These are phyloP conservation scores for Pleurotus salmoneostramineus DNA, from an alignment of 768 basidiomycete species.

Conservation along the genomic window DNA sequence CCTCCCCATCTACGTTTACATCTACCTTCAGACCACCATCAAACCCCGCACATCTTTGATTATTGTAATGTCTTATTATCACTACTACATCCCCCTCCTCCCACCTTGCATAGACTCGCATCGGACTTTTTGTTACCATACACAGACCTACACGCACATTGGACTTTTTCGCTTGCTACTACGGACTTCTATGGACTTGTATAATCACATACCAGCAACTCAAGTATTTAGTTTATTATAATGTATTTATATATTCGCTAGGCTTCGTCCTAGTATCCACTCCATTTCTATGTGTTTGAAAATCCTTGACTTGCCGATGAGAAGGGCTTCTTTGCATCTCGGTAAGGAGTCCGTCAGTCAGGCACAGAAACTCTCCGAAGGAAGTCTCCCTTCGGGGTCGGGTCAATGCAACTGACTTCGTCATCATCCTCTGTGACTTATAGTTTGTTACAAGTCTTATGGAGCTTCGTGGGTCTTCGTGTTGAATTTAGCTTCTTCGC, in stretches of 20 bases:
- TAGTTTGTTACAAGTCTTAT: no score
- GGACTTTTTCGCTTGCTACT: background rate
- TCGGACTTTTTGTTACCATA: background rate
- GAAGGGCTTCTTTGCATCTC: background rate
- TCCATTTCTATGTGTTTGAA: background rate
- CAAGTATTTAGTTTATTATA: slow-evolving; percentile 5
- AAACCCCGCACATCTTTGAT: background rate
- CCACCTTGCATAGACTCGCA: background rate
- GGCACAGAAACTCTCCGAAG: no score
- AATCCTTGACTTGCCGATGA: background rate
- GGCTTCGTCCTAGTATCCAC: background rate
- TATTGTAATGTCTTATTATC: background rate
- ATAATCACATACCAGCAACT: background rate
- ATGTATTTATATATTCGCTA: slow-evolving; percentile 6
- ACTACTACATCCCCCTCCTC: background rate
- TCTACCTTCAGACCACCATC: no score
- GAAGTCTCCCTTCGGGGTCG: no score
- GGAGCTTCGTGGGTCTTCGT: no score
- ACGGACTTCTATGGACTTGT: background rate
- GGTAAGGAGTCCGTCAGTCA: no score
- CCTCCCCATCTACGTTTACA: background rate
- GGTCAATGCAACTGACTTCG: no score
- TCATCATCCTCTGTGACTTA: no score
- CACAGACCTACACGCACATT: background rate
- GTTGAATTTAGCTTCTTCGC: no score